These are phyloP conservation scores for Aspergillus bridgeri DNA, from an alignment of 495 filamentous ascomycete genomes.

Conservation along the genomic window DNA sequence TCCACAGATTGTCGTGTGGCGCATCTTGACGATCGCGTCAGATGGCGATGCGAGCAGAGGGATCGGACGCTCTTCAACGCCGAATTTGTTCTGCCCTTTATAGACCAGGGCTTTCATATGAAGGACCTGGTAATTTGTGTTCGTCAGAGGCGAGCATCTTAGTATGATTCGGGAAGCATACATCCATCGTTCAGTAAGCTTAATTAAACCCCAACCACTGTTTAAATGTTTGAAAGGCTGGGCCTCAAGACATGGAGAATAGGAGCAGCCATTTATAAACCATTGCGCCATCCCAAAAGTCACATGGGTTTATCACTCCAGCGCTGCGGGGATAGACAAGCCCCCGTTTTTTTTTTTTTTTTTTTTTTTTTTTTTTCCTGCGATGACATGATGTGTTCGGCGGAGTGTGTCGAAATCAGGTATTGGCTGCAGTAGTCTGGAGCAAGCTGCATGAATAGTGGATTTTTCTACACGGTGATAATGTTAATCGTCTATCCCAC, in stretches of 20 bases:
- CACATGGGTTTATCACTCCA: neutral
- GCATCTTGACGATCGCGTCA: neutral
- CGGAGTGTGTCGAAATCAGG: neutral
- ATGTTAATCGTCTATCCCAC: neutral
- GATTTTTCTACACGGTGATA: neutral
- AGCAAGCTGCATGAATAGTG: neutral
- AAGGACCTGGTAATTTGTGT: neutral
- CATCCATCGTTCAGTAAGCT: neutral
- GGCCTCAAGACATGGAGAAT: neutral
- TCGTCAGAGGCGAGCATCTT: neutral
- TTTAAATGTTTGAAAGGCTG: neutral
- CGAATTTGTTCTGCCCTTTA: neutral
- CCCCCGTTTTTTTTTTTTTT: neutral
- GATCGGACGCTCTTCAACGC: neutral
- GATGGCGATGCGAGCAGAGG: neutral
- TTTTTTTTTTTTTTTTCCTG: neutral
- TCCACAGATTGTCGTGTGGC: slow-evolving; percentile 72
- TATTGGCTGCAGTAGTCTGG: neutral
- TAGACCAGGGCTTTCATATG: neutral
- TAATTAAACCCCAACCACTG: neutral
- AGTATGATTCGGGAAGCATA: neutral
- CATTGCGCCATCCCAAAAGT: neutral
- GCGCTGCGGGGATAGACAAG: neutral
- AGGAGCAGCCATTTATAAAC: neutral
- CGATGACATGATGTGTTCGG: neutral